phyloP scores from a whole-genome alignment of 1,139 yeast species.

The Chernovozyma sophiae-reginae region DNA sequence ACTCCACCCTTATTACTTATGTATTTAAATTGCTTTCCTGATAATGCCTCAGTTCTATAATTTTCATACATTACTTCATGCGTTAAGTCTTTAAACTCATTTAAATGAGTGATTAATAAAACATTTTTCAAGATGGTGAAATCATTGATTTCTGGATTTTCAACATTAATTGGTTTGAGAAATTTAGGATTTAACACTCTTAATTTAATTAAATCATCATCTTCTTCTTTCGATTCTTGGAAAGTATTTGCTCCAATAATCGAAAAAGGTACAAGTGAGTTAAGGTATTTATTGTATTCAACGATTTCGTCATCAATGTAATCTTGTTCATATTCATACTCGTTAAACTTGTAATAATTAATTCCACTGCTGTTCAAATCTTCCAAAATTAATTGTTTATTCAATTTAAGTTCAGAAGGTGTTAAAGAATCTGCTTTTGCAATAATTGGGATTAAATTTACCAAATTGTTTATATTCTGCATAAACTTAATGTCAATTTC shows the following conservation, averaged over 20 bases:
- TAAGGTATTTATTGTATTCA: conserved; percentile 45
- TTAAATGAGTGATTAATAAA: conserved; percentile 70
- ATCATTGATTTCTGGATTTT: conserved; percentile 57
- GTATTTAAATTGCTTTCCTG: conserved; percentile 45
- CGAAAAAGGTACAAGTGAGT: conserved; percentile 39
- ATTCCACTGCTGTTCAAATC: conserved; percentile 40
- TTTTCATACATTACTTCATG: conserved; percentile 65
- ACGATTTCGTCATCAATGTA: conserved; percentile 48
- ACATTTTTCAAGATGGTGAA: conserved; percentile 64
- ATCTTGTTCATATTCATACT: conserved; percentile 46
- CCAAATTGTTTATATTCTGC: conserved; percentile 38
- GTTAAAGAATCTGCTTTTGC: conserved; percentile 43
- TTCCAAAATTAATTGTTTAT: conserved; percentile 38
- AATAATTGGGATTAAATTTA: conserved; percentile 40
- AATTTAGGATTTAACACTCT: conserved; percentile 34
- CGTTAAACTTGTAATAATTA: conserved; percentile 44
- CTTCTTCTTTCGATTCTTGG: conserved; percentile 30
- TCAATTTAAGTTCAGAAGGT: conserved; percentile 30
- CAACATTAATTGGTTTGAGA: conserved; percentile 43
- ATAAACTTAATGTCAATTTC: conserved; percentile 41
- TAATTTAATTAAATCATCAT: conserved; percentile 35
- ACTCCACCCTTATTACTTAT: conserved; percentile 17
- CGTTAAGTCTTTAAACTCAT: conserved; percentile 69
- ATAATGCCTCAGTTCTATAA: conserved; percentile 65
- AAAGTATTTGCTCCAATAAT: conserved; percentile 43